These are phyloP conservation scores for Colletotrichum shisoi DNA, from an alignment of 2,329 filamentous ascomycete genomes.

Conservation along the genomic window DNA sequence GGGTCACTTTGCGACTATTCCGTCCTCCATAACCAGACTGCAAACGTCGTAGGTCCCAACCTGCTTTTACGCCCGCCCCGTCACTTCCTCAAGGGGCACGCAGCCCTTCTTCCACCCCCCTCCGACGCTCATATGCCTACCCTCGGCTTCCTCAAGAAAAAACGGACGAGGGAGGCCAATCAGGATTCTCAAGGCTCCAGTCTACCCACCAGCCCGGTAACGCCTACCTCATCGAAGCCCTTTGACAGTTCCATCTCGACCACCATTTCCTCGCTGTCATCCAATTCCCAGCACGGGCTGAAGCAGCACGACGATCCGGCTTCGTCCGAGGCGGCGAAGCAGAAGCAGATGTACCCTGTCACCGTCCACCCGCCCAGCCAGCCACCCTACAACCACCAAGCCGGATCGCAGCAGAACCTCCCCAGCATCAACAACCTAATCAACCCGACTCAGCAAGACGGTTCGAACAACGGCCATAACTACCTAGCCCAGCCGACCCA, in stretches of 20 bases:
- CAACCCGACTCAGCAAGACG: constrained; percentile 66
- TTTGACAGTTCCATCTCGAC: constrained; percentile 52
- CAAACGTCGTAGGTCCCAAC: constrained; percentile 38
- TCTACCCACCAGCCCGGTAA: constrained; percentile 70
- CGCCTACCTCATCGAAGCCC: constrained; percentile 63
- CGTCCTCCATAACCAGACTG: constrained; percentile 28
- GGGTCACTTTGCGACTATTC: constrained; percentile 36
- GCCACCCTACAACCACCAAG: constrained; percentile 45
- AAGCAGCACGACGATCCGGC: constrained; percentile 39
- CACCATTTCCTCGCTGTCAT: constrained; percentile 41
- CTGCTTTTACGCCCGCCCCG: constrained; percentile 21
- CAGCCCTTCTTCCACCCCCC: constrained; percentile 43
- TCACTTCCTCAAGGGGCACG: constrained; percentile 30
- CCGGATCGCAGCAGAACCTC: constrained; percentile 69
- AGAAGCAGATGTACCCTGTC: constrained; percentile 48
- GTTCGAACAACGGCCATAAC: constrained; percentile 39
- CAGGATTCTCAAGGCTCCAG: constrained; percentile 72
- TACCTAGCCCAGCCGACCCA: constrained; percentile 42
- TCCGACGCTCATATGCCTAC: constrained; percentile 75
- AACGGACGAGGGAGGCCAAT: constrained; percentile 92
- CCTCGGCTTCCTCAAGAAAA: constrained; percentile 97
- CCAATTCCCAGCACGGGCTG: constrained; percentile 30
- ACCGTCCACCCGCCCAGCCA: constrained; percentile 44
- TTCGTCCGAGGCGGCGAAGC: constrained; percentile 40
- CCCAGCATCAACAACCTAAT: constrained; percentile 86